Base-by-base conservation (phyloP, 805 yeast species). In the Lipomyces orientalis region DNA sequence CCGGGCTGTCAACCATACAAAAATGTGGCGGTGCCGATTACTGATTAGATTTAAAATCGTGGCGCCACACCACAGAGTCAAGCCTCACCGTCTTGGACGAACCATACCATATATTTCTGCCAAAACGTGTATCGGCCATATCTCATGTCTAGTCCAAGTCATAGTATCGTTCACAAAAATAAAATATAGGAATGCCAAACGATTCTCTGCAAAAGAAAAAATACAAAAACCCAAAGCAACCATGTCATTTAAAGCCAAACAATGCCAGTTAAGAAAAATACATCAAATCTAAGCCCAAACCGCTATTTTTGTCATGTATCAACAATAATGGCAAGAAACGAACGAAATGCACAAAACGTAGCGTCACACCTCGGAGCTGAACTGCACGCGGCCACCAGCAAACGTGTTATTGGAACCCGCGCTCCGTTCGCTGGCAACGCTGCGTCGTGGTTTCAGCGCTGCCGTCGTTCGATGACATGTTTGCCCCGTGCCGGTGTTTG, bases 391-490 rank as follows among this genome's bases (percentile, higher is more conserved):
- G 22, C 52, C 35, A 4, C 22, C 33, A 19, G 49, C 19, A 25
- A 43, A 22, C n/a, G 60, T 9, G 10, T 9, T 57, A 14, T 25
- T 49, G 34, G 25, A 25, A 10, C 19, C 34, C n/a, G 22, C 29
- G n/a, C 61, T 58, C n/a, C 54, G n/a, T 25, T 58, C 61, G 16
- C 46, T 29, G 16, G 60, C 60, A 33, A 57, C 43, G 33, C 60
- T 57, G 12, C 29, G 33, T 14, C 60, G n/a, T 1, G 10, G 12
- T 37, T 37, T 37, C 43, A 5, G 12, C 43, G 12, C 43, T 1
- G 4, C 43, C 29, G 43, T 16, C 43, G 4, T 12, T 37, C 4
- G 43, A 9, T 2, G 43, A 37, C 14, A 12, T 1, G 12, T 35
- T 37, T 9, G 43, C 1, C 14, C 43, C 43, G n/a, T 5, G 1